These are phyloP conservation scores for Sarocladium kiliense DNA, from an alignment of 2,329 filamentous ascomycete species.

Conservation along the genomic window DNA sequence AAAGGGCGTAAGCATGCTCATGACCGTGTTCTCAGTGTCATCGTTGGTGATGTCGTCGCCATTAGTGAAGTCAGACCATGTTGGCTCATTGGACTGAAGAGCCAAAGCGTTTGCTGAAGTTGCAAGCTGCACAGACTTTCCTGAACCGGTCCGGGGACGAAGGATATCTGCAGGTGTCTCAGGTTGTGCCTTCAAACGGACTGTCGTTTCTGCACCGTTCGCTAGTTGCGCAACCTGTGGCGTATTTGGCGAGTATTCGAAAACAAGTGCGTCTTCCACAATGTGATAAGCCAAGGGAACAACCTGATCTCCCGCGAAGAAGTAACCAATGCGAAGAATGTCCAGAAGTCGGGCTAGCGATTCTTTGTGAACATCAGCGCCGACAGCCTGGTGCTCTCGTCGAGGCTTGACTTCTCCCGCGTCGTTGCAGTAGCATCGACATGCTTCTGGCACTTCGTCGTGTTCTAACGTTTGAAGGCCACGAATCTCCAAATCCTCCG, in stretches of 20 bases:
- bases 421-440: conserved; percentile 31
- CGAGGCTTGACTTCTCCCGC: conserved; percentile 34
- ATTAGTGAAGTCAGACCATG: not conserved
- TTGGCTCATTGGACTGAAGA: not conserved
- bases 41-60: conserved; percentile 14
- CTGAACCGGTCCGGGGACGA: not conserved
- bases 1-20: conserved; percentile 44
- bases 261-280: conserved; percentile 23
- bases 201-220: not conserved
- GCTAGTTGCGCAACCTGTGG: not conserved
- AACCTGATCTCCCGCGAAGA: conserved; percentile 34
- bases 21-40: conserved; percentile 29
- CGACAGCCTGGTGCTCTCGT: conserved; percentile 23
- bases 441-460: conserved; percentile 31
- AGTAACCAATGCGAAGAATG: conserved; percentile 42
- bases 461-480: conserved; percentile 38
- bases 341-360: conserved; percentile 43
- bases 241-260: conserved; percentile 24
- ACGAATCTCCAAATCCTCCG: conserved; percentile 43
- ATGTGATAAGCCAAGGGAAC: conserved; percentile 32
- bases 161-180: not conserved
- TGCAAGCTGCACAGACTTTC: too few species aligned
- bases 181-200: not conserved
- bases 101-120: not conserved
- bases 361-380: conserved; percentile 26